Base-by-base conservation (phyloP, 352 stramenopile genomes). In the Globisporangium polare region DNA sequence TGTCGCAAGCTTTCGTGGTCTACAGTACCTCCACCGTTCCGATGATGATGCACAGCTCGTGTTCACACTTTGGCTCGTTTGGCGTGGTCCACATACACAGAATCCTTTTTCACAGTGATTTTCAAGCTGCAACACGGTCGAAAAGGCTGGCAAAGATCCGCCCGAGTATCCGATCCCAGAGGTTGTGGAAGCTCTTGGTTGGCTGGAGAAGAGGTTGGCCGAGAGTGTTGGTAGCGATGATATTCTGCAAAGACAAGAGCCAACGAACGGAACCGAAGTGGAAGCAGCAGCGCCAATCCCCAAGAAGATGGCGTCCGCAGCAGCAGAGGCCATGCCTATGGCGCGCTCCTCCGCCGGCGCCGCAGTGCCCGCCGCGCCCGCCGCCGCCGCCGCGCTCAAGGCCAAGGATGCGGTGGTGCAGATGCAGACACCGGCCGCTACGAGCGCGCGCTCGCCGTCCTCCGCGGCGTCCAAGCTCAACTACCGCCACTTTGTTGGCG, bases 401-500 rank as follows among this genome's bases (percentile, higher is more conserved):
- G 39, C 26, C 31, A 54, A 62, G 27, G 56, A 53, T 13, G 43
- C 42, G 1, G 12, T 29, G 2, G 20, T 18, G 15, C 47, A 35
- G 46, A 10, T 8, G 26, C 56, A 51, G 29, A 62, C 56, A 13
- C 58, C 47, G 20, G 27, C 58, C 18, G 58, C 58, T 7, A 64
- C 47, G 35, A 58, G 58, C 47, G 47, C 58, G 35, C 58, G 47
- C 20, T 53, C 50, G n/a, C 27, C 27, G 10, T 39, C n/a, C n/a
- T 39, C 54, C 20, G 27, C 51, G 24, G 51, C n/a, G 51, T 47
- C 41, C 5, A 62, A 62, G 47, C 49, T 67, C 62, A 67, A 73
- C 18, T 86, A 88, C 60, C 69, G 73, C 18, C 82, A 92, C 63
- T 95, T 95, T 53, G 45, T 85, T 13, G 86, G 79, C 15, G 86